Evolutionary conservation across 345 rosid species (phyloP), one percentile per base, ranked within the genome.

Genomic region (Raphanus raphanistrum): DNA sequence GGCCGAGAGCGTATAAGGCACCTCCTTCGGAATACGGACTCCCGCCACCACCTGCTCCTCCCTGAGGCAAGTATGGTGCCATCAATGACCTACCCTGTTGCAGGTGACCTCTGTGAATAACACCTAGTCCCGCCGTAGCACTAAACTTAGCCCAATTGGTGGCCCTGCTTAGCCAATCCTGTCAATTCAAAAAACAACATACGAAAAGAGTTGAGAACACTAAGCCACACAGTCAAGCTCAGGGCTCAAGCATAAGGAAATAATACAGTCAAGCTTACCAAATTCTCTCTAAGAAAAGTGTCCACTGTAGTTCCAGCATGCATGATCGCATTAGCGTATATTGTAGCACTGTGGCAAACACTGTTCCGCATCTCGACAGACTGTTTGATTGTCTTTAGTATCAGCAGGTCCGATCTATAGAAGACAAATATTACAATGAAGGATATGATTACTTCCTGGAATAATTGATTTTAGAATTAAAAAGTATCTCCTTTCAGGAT

Each of bases 221-320:
- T 29, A 76, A 72, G 21, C 38, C 57, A 36, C 67, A 77, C n/a
- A 66, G 32, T 62, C 13, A 43, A 26, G 8, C 59, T 28, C 31
- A 28, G 0, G 31, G 31, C 57, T 45, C 43, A 65, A 21, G 15
- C 35, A 16, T 71, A 2, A 31, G 59, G 72, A 21, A 13, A 35
- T 66, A 68, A 1, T 33, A 66, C 45, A 21, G 67, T n/a, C 75
- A 27, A 13, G 1, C 63, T 77, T 80, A 96, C 99, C 90, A 93
- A 79, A 85, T 96, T 96, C 75, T 96, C 99, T 86, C 98, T 89
- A 48, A 96, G 89, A 82, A 96, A 96, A 3, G 99, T 96, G 81
- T 96, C 98, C 70, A 96, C 99, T 41, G 99, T 93, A 36, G 99
- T 96, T 71, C 99, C 99, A 85, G 99, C 99, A 84, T 96, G 99